phyloP scores from a whole-genome alignment of 1,284 basidiomycete genomes.

The Pseudomicrostroma phylloplanum region DNA sequence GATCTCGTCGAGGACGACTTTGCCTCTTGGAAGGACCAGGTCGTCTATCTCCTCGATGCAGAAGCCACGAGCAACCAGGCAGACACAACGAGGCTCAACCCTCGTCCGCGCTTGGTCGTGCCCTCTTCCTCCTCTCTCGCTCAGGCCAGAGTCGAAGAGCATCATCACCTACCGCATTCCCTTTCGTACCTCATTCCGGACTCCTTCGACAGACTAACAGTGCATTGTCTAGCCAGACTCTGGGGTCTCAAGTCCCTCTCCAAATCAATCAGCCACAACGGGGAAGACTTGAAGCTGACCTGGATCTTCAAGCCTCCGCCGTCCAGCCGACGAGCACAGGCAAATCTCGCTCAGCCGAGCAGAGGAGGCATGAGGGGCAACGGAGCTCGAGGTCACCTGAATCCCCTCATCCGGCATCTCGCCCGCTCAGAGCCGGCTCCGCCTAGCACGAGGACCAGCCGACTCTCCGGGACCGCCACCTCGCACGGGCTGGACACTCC shows the following conservation, averaged over 20 bases:
- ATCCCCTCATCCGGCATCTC: background rate
- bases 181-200: constrained; percentile 37
- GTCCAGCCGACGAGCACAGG: constrained; percentile 13
- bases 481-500: constrained; percentile 21
- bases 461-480: background rate
- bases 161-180: constrained; percentile 33
- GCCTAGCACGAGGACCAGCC: background rate
- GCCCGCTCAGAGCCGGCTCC: background rate
- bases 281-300: constrained; percentile 18
- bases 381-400: background rate
- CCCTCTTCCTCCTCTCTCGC: constrained; percentile 2
- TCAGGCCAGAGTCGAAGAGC: constrained; percentile 23
- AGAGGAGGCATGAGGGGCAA: background rate
- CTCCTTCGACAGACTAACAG: constrained; percentile 29
- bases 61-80: constrained; percentile 2
- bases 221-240: constrained; percentile 43
- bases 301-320: constrained; percentile 44
- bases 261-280: constrained; percentile 5
- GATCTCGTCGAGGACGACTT: constrained; percentile 28
- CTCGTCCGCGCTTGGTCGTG: constrained; percentile 1
- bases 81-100: constrained; percentile 5
- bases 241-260: constrained; percentile 23
- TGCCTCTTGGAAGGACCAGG: constrained; percentile 19
- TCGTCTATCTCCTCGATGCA: constrained; percentile 17
- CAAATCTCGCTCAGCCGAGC: background rate